Conservation (phyloP, 2,329 filamentous ascomycete genomes). For the Apiospora arundinis region DNA sequence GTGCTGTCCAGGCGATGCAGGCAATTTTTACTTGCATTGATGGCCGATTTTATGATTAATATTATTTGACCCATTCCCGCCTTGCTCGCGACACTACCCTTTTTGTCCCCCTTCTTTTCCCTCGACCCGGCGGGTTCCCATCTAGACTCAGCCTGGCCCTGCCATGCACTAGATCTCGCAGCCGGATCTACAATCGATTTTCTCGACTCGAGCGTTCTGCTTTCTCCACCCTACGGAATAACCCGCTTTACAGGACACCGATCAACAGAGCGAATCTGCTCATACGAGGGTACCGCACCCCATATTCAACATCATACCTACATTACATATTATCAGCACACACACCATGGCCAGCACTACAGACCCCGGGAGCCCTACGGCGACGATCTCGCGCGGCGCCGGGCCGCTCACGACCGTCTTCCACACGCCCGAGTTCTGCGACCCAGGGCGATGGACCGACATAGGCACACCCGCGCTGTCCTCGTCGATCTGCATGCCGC, state of each 20-base stretch:
- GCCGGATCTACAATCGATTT: neutral
- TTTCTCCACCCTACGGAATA: neutral
- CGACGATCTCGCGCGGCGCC: neutral
- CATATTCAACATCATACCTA: neutral
- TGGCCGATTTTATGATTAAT: neutral
- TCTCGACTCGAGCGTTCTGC: neutral
- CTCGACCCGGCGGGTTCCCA: neutral
- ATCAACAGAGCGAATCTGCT: neutral
- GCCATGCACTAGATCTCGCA: neutral
- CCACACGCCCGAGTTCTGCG: conserved; percentile 12
- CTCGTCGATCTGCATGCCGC: conserved; percentile 16
- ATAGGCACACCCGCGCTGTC: neutral
- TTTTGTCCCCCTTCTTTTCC: neutral
- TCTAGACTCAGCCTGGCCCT: neutral
- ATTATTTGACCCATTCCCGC: neutral
- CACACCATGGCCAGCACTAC: neutral
- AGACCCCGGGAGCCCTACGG: neutral
- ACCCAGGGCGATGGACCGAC: neutral
- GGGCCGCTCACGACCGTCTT: conserved; percentile 17
- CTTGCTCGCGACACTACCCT: neutral
- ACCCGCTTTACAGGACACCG: neutral
- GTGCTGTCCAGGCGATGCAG: neutral
- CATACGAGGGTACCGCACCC: neutral
- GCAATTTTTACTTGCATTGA: neutral
- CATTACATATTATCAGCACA: neutral